A percentile compares a stretch with the other conserved stretches of the same genome.
phyloP scores from a whole-genome alignment of 495 filamentous ascomycete genomes.

The Rusavskia elegans region DNA sequence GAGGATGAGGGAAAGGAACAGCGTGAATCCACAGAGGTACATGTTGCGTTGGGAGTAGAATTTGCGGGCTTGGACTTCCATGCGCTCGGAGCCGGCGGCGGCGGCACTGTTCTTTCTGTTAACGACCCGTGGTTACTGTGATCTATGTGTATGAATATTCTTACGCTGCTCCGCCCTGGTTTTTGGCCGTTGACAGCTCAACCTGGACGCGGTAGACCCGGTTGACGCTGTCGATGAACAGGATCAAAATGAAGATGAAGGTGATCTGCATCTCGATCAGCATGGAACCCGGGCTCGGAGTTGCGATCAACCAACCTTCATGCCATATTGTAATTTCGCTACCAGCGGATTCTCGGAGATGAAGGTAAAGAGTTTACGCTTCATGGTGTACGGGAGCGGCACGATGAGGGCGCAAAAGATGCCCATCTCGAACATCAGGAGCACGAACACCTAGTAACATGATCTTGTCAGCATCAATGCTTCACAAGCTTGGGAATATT shows the following conservation, averaged over 20 bases:
- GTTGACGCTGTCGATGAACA: constrained; percentile 98
- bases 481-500: background rate
- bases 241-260: constrained; percentile 94
- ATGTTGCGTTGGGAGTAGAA: constrained; percentile 99
- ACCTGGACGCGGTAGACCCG: constrained; percentile 92
- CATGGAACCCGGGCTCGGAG: background rate
- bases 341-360: constrained; percentile 76
- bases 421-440: constrained; percentile 84
- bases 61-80: constrained; percentile 97
- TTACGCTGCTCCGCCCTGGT: constrained; percentile 24
- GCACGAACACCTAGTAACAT: constrained; percentile 63
- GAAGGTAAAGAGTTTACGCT: constrained; percentile 82
- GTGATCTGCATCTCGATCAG: constrained; percentile 55
- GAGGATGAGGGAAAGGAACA: constrained; percentile 96
- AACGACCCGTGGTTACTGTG: background rate
- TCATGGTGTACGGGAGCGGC: constrained; percentile 73
- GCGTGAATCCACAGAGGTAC: constrained; percentile 99
- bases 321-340: constrained; percentile 65
- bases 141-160: constrained; percentile 7
- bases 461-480: constrained; percentile 1
- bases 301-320: constrained; percentile 39
- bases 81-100: constrained; percentile 73
- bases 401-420: constrained; percentile 86
- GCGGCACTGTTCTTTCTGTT: constrained; percentile 35
- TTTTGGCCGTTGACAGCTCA: constrained; percentile 51